These are phyloP conservation scores for Solanum medicagineum DNA, from an alignment of 257 asterid genomes.

Conservation along the genomic window DNA sequence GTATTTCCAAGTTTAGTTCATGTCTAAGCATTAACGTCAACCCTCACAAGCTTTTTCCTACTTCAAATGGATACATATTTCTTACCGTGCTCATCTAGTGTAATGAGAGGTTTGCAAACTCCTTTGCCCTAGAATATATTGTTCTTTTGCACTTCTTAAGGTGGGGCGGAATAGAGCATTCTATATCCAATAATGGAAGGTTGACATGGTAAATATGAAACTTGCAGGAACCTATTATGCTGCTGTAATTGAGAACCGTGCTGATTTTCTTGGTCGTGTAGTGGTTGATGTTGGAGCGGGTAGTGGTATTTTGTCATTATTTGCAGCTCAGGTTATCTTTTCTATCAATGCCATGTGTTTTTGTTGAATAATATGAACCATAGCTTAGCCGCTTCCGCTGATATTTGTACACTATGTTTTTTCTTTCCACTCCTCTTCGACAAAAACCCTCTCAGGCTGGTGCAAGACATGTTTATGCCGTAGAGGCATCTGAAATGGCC, in stretches of 20 bases:
- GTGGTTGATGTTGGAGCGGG: conserved; percentile 99
- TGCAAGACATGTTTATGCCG: conserved; percentile 97
- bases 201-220: not conserved
- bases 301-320: conserved; percentile 94
- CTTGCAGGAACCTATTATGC: conserved; percentile 84
- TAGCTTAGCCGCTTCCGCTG: not conserved
- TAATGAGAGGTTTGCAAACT: not conserved
- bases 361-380: conserved; percentile 6
- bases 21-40: not conserved
- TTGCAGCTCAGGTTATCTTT: conserved; percentile 88
- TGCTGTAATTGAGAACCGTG: conserved; percentile 93
- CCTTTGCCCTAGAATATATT: not conserved
- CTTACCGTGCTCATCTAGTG: not conserved
- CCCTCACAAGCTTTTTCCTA: too few relatives aligned
- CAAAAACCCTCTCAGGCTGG: conserved; percentile 56
- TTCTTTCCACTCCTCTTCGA: not conserved
- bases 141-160: not conserved
- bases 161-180: not conserved
- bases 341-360: not conserved
- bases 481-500: conserved; percentile 99
- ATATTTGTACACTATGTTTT: not conserved
- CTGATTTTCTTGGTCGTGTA: conserved; percentile 65
- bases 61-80: not conserved
- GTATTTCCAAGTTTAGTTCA: not conserved
- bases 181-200: not conserved